phyloP scores from a whole-genome alignment of 2,329 filamentous ascomycete species.

The Apiospora hydei region DNA sequence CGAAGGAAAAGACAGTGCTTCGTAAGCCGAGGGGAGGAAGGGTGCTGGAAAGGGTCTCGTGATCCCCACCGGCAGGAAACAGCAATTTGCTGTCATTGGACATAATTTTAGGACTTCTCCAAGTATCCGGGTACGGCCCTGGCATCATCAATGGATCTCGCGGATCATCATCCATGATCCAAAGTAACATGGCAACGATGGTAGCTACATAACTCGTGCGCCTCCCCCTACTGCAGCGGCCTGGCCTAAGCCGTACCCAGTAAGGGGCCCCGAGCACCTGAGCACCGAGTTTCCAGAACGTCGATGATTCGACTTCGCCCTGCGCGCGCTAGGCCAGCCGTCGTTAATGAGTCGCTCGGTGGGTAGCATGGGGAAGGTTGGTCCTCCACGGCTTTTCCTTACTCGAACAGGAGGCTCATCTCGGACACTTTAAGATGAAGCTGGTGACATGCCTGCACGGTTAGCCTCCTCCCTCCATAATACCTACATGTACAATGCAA shows the following conservation, averaged over 20 bases:
- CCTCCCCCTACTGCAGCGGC: not conserved
- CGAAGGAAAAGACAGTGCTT: not conserved
- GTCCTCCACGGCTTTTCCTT: not conserved
- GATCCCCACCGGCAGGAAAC: slow-evolving; percentile 7
- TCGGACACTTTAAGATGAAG: slow-evolving; percentile 25
- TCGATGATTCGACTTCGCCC: not conserved
- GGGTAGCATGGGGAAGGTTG: slow-evolving; percentile 18
- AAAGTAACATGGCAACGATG: slow-evolving; percentile 17
- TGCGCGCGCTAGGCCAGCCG: not conserved
- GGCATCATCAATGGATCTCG: slow-evolving; percentile 20
- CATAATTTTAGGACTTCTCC: slow-evolving; percentile 21
- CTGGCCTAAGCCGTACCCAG: not conserved
- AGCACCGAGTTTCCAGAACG: slow-evolving; percentile 12
- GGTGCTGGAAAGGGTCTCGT: not conserved
- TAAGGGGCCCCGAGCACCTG: slow-evolving; percentile 3
- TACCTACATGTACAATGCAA: not conserved
- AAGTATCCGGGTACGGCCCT: slow-evolving; percentile 21
- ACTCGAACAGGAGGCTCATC: slow-evolving; percentile 21
- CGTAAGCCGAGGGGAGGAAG: not conserved
- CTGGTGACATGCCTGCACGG: slow-evolving; percentile 20
- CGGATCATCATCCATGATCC: slow-evolving; percentile 19
- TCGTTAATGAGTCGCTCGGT: slow-evolving; percentile 3
- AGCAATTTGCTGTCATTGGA: slow-evolving; percentile 18
- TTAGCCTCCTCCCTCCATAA: slow-evolving; percentile 14
- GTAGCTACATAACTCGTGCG: not conserved